A percentile compares a stretch with the other conserved stretches of the same genome.
Evolutionary conservation across 2,329 filamentous ascomycete genomes (phyloP).

Genomic region (Fusarium chuoi): DNA sequence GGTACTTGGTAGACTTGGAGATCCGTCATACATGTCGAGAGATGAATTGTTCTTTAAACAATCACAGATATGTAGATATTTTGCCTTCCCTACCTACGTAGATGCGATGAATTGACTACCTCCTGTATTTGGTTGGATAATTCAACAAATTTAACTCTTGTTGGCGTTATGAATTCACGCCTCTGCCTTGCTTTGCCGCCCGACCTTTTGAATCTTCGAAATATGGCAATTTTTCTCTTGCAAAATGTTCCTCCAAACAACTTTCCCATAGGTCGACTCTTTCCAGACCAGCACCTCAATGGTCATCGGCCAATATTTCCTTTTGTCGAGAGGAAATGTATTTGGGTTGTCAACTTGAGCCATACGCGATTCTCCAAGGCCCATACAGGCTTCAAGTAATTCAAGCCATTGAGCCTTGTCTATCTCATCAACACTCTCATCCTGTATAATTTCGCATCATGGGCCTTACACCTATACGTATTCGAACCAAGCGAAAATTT

Average conservation of each 20-base stretch:
- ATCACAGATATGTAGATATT: neutral
- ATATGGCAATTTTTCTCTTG: neutral
- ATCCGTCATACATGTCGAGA: neutral
- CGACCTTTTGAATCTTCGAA: neutral
- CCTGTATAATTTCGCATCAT: slow-evolving; percentile 43
- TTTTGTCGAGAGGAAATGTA: neutral
- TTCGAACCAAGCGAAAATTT: slow-evolving; percentile 62
- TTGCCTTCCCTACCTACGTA: neutral
- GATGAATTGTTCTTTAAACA: neutral
- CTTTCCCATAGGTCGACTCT: neutral
- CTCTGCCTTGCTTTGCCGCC: neutral
- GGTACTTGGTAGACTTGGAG: neutral
- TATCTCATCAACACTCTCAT: neutral
- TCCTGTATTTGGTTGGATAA: neutral
- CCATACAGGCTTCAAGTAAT: neutral
- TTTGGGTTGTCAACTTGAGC: neutral
- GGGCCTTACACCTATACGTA: slow-evolving; percentile 60
- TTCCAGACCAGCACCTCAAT: neutral
- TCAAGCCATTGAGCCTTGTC: neutral
- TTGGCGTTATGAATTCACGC: neutral
- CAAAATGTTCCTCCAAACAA: neutral
- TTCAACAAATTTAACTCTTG: neutral
- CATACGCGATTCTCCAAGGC: neutral
- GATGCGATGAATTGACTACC: neutral
- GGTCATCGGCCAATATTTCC: neutral